Base-by-base conservation (phyloP, 345 rosid species). In the Lepidium sativum region DNA sequence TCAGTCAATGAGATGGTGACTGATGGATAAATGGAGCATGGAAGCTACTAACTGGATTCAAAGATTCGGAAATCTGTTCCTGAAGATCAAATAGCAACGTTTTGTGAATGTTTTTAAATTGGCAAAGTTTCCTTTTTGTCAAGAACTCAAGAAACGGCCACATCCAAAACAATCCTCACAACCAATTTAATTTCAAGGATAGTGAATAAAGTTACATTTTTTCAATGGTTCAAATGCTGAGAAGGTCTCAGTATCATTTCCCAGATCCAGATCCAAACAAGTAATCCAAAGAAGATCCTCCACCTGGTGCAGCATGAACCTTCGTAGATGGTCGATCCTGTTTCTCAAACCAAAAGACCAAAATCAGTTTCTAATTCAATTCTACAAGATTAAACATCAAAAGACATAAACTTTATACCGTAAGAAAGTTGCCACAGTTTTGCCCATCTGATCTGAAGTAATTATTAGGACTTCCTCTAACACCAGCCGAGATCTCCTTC, bases 361-460 rank as follows among this genome's bases (percentile, higher is more conserved):
- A 27, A 55, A 9, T 37, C 15, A 20, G 3, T 50, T 39, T 51
- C 16, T 1, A 23, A 13, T 13, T 38, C 18, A 8, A 7, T 8
- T 44, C 14, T 56, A 5, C 31, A 27, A 39, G 29, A 25, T 31
- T 17, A 33, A 32, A 34, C 54, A 20, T 11, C 32, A 42, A 32
- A 15, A 53, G 9, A 12, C 12, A 4, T 3, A 18, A 13, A 18
- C 6, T 49, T 9, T 59, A 35, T 84, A 83, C 94, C 66, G 88
- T 92, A 74, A 92, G 77, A 54, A 89, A 89, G 80, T 92, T 92
- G 69, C 96, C 83, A 63, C 83, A 68, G 68, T 92, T 92, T 82
- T 80, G 98, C 18, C 95, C 95, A 8, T 89, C 96, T 47, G 92
- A 72, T 16, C 95, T 84, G n/a, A 69, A 56, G 63, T 91, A 86